Evolutionary conservation across 2,329 filamentous ascomycete genomes (phyloP).

Genomic region (Hypoxylon sp.): DNA sequence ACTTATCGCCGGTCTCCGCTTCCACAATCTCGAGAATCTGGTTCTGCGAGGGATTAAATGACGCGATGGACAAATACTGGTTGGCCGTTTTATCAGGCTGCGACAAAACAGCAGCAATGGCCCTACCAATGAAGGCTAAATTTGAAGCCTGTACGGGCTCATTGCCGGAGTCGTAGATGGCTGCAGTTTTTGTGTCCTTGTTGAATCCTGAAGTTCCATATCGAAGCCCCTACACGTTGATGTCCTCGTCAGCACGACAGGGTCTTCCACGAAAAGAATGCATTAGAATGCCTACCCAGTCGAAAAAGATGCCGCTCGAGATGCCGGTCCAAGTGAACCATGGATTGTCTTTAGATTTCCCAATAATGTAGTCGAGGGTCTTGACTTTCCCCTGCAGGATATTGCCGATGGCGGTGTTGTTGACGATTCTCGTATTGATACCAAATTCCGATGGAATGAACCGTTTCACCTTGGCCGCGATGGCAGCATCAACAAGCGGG

Average conservation of each 20-base stretch:
- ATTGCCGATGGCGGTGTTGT: constrained; percentile 43
- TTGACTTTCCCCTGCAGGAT: constrained; percentile 52
- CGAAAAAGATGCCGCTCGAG: constrained; percentile 72
- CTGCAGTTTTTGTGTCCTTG: constrained; percentile 63
- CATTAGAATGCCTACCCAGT: constrained; percentile 62
- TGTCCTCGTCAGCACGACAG: background rate
- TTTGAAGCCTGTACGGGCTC: constrained; percentile 67
- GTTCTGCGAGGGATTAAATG: constrained; percentile 71
- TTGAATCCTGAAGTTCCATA: constrained; percentile 68
- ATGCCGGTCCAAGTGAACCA: constrained; percentile 73
- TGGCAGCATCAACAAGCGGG: constrained; percentile 68
- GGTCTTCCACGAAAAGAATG: background rate
- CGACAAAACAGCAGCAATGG: constrained; percentile 66
- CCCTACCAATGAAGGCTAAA: constrained; percentile 65
- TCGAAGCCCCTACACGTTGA: constrained; percentile 59
- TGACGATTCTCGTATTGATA: constrained; percentile 53
- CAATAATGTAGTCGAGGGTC: constrained; percentile 66
- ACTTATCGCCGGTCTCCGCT: constrained; percentile 66
- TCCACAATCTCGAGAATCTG: constrained; percentile 69
- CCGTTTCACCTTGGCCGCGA: constrained; percentile 69
- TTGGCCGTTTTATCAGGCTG: constrained; percentile 68
- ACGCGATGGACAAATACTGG: constrained; percentile 70
- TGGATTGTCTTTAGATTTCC: constrained; percentile 61
- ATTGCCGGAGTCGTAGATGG: constrained; percentile 70
- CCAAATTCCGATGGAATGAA: constrained; percentile 71